These are phyloP conservation scores for Abrus pulchellus DNA, from an alignment of 306 rosid species.

Conservation along the genomic window DNA sequence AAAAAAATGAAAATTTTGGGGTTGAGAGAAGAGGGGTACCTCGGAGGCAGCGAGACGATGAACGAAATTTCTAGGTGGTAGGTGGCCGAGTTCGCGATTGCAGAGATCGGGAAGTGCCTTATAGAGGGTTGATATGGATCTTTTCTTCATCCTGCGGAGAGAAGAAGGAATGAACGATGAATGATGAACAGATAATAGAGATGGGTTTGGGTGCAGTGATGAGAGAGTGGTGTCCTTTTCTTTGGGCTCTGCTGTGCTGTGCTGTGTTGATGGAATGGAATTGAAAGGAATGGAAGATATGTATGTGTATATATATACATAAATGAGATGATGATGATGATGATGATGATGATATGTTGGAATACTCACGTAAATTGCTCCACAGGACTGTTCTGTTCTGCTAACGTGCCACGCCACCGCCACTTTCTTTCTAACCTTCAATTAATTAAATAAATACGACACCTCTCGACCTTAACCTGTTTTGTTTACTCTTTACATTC, in stretches of 20 bases:
- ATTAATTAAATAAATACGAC: too few relatives aligned
- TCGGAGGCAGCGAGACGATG: slow-evolving; percentile 77
- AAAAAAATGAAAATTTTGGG: neutral
- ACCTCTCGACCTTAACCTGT: too few relatives aligned
- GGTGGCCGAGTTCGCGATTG: slow-evolving; percentile 79
- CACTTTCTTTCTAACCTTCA: too few relatives aligned
- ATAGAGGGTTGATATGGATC: slow-evolving; percentile 50
- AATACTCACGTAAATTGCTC: neutral
- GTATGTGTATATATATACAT: too few relatives aligned
- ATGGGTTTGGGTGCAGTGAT: neutral
- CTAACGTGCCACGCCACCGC: too few relatives aligned
- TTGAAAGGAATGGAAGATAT: too few relatives aligned
- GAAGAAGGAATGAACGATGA: neutral
- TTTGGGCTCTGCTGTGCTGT: neutral
- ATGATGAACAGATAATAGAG: neutral
- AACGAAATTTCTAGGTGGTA: slow-evolving; percentile 71
- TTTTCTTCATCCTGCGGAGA: slow-evolving; percentile 64
- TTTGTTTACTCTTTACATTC: too few relatives aligned
- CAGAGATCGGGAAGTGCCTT: slow-evolving; percentile 72
- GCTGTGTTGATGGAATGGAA: neutral
- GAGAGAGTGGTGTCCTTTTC: neutral
- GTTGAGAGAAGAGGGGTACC: slow-evolving; percentile 51
- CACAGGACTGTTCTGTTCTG: too few relatives aligned
- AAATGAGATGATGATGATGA: neutral
- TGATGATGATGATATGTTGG: slow-evolving; percentile 11